phyloP scores from a whole-genome alignment of 2,329 filamentous ascomycete genomes.

The Trichoderma asperellum region DNA sequence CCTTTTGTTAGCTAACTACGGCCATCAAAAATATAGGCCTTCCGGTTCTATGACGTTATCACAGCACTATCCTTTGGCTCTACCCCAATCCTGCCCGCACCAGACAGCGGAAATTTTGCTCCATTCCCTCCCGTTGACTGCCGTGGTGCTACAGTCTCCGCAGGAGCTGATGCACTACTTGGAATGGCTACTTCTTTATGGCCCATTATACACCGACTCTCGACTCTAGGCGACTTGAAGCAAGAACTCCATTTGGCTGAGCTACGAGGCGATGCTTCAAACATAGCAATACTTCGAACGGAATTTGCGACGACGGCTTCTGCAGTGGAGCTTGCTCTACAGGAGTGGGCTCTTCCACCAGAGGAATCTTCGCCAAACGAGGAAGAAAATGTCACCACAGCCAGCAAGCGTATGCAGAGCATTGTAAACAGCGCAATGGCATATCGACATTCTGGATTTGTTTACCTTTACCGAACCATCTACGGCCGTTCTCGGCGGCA shows the following conservation, averaged over 20 bases:
- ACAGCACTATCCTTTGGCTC: slow-evolving; percentile 65
- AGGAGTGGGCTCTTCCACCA: slow-evolving; percentile 58
- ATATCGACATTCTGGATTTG: slow-evolving; percentile 61
- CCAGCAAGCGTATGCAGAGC: slow-evolving; percentile 49
- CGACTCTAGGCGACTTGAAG: slow-evolving; percentile 58
- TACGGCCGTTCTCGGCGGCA: slow-evolving; percentile 53
- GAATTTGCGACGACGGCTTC: slow-evolving; percentile 57
- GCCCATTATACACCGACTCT: slow-evolving; percentile 66
- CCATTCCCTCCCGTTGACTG: slow-evolving; percentile 54
- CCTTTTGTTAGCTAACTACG: slow-evolving; percentile 15
- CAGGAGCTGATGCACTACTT: slow-evolving; percentile 61
- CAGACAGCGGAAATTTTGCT: slow-evolving; percentile 51
- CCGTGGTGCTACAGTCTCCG: slow-evolving; percentile 49
- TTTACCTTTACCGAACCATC: slow-evolving; percentile 61
- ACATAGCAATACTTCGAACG: slow-evolving; percentile 52
- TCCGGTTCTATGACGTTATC: slow-evolving; percentile 68
- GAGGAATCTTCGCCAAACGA: background rate
- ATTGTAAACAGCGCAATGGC: slow-evolving; percentile 64
- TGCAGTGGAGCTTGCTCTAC: slow-evolving; percentile 59
- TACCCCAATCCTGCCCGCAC: slow-evolving; percentile 56
- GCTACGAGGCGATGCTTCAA: slow-evolving; percentile 46
- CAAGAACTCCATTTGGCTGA: slow-evolving; percentile 54
- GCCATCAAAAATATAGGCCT: slow-evolving; percentile 52
- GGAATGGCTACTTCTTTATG: slow-evolving; percentile 66
- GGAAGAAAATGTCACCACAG: slow-evolving; percentile 35